Evolutionary conservation across 2,329 filamentous ascomycete genomes (phyloP).

Genomic region (Fusarium algeriense): DNA sequence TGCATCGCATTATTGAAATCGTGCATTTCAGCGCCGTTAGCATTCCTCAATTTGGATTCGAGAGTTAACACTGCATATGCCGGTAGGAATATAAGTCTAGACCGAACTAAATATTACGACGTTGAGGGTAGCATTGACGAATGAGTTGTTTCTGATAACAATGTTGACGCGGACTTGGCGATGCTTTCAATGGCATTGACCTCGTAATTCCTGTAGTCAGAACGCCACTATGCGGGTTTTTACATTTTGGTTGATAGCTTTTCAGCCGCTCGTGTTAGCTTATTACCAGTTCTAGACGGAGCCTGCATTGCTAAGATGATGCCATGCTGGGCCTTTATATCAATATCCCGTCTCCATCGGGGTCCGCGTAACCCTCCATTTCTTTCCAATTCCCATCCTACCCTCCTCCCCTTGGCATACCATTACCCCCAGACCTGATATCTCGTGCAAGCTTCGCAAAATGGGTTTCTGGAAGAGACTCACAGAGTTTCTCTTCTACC

Average conservation of each 20-base stretch:
- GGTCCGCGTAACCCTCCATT: not conserved
- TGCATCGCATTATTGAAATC: slow-evolving; percentile 2
- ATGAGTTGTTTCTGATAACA: not conserved
- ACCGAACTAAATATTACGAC: not conserved
- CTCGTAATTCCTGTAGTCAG: not conserved
- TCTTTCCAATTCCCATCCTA: not conserved
- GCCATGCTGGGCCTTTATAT: not conserved
- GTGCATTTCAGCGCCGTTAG: not conserved
- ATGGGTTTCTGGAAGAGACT: slow-evolving; percentile 15
- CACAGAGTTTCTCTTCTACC: slow-evolving; percentile 2
- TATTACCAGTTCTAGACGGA: not conserved
- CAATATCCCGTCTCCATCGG: not conserved
- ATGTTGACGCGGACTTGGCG: not conserved
- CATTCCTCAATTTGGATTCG: not conserved
- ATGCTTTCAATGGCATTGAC: not conserved
- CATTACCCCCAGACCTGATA: too few relatives aligned
- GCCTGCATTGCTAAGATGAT: not conserved
- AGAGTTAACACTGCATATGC: not conserved
- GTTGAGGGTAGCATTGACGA: not conserved
- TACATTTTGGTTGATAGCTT: not conserved
- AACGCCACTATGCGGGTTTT: not conserved
- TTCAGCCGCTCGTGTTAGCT: not conserved
- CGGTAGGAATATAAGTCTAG: not conserved
- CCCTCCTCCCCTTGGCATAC: too few relatives aligned
- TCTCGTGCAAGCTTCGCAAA: not conserved